Evolutionary conservation across 768 basidiomycete genomes (phyloP).

Genomic region (Wakefieldia striispora): DNA sequence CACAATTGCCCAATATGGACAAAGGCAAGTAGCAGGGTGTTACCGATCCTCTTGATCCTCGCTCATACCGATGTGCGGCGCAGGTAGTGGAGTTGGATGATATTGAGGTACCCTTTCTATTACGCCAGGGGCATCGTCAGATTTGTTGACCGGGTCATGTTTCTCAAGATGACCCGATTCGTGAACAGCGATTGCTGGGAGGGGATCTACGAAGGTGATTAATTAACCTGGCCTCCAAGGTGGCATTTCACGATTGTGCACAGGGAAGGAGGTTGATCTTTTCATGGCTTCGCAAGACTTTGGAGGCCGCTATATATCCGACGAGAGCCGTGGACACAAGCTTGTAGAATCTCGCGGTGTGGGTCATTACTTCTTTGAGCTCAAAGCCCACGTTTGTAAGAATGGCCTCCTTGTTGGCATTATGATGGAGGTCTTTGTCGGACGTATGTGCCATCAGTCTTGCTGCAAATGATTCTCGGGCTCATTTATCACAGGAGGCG

Average conservation of each 20-base stretch:
- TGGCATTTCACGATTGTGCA: background rate
- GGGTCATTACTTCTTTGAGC: conserved; percentile 28
- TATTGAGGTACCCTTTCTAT: conserved; percentile 24
- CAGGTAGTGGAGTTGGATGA: conserved; percentile 32
- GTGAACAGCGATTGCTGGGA: conserved; percentile 22
- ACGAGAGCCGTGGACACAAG: conserved; percentile 29
- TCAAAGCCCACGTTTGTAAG: conserved; percentile 29
- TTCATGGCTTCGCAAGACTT: conserved; percentile 26
- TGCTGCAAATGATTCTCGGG: background rate
- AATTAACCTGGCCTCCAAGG: background rate
- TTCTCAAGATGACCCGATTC: conserved; percentile 26
- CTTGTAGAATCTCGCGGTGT: conserved; percentile 29
- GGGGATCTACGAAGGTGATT: conserved; percentile 27
- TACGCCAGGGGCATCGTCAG: no score
- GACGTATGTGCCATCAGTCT: conserved; percentile 18
- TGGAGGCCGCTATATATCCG: conserved; percentile 24
- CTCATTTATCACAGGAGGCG: conserved; percentile 18
- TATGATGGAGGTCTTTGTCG: conserved; percentile 30
- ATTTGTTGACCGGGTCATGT: background rate
- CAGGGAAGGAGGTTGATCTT: conserved; percentile 29
- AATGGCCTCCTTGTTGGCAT: conserved; percentile 31
- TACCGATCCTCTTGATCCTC: background rate
- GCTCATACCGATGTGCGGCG: conserved; percentile 5
- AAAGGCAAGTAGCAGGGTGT: conserved; percentile 15
- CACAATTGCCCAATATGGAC: conserved; percentile 29